Base-by-base conservation (phyloP, 225 moss, liverwort and hornwort genomes). In the Rhytidiadelphus loreus region DNA sequence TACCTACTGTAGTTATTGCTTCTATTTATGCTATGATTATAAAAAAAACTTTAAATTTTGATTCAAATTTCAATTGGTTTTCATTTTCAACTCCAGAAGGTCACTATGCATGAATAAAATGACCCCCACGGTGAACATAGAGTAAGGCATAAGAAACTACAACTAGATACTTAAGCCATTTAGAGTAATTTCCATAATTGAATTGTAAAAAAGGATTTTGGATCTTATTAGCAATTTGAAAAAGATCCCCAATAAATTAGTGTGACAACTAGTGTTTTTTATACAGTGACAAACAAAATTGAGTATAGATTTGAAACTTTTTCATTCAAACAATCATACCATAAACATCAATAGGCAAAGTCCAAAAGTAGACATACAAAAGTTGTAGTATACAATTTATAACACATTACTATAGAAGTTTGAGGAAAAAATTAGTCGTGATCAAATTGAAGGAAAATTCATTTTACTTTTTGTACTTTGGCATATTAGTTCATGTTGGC, bases 91-190 rank as follows among this genome's bases (percentile, higher is more conserved):
- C 12, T 32, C 0, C 2, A 48, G 0, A 12, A 74, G 17, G 74
- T 19, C 4, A 73, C 7, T 12, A 30, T 30, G 7, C 7, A 12
- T 48, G 12, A 48, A 74, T 73, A 46, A 73, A 46, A 29, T 30
- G 3, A 44, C 2, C 10, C 6, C 17, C 3, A 0, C 3, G 6
- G 2, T 29, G 17, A 44, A 2, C 2, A 18, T 46, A 30, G 4
- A 18, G 2, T 11, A 30, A 18, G 7, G 9, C 11, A 6, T 4
- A 44, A 72, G 3, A 6, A 29, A 72, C 29, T 44, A 28, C 10
- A 16, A 73, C 3, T 30, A 2, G 2, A 74, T 30, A 48, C 3
- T 48, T 30, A 19, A 48, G 2, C 11, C 12, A 30, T 19, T 48
- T 48, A 74, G 19, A 19, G 7, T 48, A 30, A 8, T 18, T 74